Evolutionary conservation across 2,329 filamentous ascomycete species (phyloP).

Genomic region (Knoxdaviesia capensis): DNA sequence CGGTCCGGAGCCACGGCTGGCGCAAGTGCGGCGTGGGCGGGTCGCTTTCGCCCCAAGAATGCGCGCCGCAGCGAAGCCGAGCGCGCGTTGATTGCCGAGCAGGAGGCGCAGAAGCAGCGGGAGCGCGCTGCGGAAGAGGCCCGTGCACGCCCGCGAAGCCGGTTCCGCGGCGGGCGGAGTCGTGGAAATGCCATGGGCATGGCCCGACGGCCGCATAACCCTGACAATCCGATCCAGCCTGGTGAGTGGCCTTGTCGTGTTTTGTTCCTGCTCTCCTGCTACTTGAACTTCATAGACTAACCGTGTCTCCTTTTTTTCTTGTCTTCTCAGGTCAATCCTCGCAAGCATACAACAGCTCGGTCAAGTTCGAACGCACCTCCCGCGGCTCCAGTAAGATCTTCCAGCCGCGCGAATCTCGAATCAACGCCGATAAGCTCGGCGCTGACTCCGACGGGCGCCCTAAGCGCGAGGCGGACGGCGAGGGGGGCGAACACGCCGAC

Average conservation of each 20-base stretch:
- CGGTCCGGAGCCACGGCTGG: not conserved
- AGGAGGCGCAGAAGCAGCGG: constrained; percentile 21
- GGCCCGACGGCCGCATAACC: too few species aligned
- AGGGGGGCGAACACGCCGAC: constrained; percentile 24
- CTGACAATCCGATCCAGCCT: too few species aligned
- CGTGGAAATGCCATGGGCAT: constrained; percentile 23
- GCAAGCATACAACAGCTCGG: too few species aligned
- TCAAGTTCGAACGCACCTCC: constrained; percentile 11
- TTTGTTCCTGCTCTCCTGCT: too few species aligned
- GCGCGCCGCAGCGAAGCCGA: constrained; percentile 29
- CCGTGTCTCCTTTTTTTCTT: too few species aligned
- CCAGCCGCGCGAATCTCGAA: constrained; percentile 21
- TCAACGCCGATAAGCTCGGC: constrained; percentile 36
- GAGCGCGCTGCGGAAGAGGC: constrained; percentile 20
- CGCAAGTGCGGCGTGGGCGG: constrained; percentile 9
- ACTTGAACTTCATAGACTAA: too few species aligned
- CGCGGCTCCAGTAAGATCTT: too few species aligned
- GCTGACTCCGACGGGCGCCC: constrained; percentile 17
- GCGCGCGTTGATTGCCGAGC: constrained; percentile 22
- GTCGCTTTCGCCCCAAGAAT: constrained; percentile 26
- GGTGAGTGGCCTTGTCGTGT: too few species aligned
- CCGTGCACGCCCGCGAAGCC: constrained; percentile 16
- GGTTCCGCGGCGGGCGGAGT: constrained; percentile 20
- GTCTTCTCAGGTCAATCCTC: too few species aligned
- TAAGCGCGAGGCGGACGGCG: constrained; percentile 23